A percentile compares a stretch with the other conserved stretches of the same genome.
phyloP scores from a whole-genome alignment of 83 land plant genomes.

The Isoetes engelmannii region DNA sequence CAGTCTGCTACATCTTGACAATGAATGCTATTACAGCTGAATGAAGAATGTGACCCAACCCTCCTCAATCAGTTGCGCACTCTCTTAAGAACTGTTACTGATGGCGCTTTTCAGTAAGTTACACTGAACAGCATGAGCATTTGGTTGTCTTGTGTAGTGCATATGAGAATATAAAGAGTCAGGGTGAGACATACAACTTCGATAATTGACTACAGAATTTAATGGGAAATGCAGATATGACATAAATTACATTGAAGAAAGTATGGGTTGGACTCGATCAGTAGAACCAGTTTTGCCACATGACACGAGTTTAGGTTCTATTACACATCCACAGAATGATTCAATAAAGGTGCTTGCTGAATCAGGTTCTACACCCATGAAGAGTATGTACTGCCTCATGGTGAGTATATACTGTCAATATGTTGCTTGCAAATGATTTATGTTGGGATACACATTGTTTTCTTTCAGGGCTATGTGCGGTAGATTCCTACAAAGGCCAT shows the following conservation, averaged over 20 bases:
- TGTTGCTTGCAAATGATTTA: neutral
- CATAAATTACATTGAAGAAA: constrained; percentile 31
- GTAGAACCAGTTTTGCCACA: constrained; percentile 3
- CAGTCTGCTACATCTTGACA: too few species aligned
- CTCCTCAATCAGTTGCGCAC: constrained; percentile 19
- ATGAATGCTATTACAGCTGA: constrained; percentile 24
- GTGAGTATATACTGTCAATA: constrained; percentile 1
- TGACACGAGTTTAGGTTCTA: constrained; percentile 4
- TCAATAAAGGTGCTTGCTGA: constrained; percentile 1
- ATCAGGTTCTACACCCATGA: constrained; percentile 2
- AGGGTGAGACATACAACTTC: neutral
- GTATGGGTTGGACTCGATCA: constrained; percentile 29
- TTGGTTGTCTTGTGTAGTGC: neutral
- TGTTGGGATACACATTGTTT: neutral
- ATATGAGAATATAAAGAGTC: neutral
- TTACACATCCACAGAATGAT: constrained; percentile 6
- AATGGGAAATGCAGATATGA: constrained; percentile 20
- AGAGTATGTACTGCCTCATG: neutral
- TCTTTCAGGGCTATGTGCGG: constrained; percentile 25
- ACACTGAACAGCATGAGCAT: neutral
- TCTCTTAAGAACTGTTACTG: constrained; percentile 23
- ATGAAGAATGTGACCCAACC: constrained; percentile 26
- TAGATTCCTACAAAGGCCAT: constrained; percentile 25
- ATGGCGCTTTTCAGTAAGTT: constrained; percentile 23
- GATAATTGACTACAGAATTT: neutral